phyloP scores from a whole-genome alignment of 2,329 filamentous ascomycete species.

The Colletotrichum salicis region DNA sequence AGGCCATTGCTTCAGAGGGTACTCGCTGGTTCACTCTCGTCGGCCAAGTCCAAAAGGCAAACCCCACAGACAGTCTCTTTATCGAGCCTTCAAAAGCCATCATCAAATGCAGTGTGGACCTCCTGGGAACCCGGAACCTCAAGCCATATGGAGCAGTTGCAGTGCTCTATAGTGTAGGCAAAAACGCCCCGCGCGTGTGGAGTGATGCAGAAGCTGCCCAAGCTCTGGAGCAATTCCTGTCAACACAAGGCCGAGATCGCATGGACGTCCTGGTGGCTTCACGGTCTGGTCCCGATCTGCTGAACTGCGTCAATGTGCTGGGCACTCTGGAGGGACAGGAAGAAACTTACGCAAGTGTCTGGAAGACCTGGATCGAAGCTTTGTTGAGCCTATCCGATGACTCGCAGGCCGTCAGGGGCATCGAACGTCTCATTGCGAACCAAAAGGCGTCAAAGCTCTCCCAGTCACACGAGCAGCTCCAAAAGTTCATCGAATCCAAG shows the following conservation, averaged over 20 bases:
- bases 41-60: constrained; percentile 54
- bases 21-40: constrained; percentile 74
- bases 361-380: constrained; percentile 55
- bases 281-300: constrained; percentile 73
- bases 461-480: constrained; percentile 52
- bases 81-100: constrained; percentile 41
- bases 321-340: constrained; percentile 54
- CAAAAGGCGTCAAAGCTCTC: constrained; percentile 52
- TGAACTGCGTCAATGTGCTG: constrained; percentile 71
- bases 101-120: constrained; percentile 44
- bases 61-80: constrained; percentile 40
- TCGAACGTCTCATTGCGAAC: constrained; percentile 60
- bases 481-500: constrained; percentile 53
- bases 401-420: constrained; percentile 44
- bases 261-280: constrained; percentile 71
- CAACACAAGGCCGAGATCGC: constrained; percentile 63
- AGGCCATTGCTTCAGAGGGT: constrained; percentile 72
- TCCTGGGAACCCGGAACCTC: constrained; percentile 63
- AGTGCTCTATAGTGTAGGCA: constrained; percentile 47
- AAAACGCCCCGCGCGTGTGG: constrained; percentile 53
- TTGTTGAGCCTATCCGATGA: constrained; percentile 50
- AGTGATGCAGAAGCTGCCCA: constrained; percentile 41
- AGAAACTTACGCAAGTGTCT: constrained; percentile 52
- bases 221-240: constrained; percentile 56
- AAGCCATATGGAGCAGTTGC: constrained; percentile 67